These are phyloP conservation scores for Microcyclospora tardicrescens DNA, from an alignment of 2,329 filamentous ascomycete genomes.

Conservation along the genomic window DNA sequence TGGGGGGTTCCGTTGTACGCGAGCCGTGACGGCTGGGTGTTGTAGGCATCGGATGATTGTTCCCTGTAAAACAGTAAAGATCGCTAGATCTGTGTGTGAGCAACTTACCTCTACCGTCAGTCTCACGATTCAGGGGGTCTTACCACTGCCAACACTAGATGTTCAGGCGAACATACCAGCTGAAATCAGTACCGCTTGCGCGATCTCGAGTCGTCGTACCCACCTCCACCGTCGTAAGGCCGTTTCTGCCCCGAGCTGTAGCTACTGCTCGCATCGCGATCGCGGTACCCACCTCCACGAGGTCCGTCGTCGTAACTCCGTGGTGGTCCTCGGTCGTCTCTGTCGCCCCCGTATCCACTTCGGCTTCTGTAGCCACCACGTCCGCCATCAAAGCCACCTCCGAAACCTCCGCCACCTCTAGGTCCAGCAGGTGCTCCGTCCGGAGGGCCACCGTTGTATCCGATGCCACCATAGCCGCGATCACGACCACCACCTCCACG, in stretches of 20 bases:
- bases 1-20: background rate
- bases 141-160: slow-evolving; percentile 2
- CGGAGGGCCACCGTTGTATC: slow-evolving; percentile 32
- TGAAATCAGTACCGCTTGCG: slow-evolving; percentile 43
- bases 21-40: background rate
- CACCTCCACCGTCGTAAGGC: slow-evolving; percentile 53
- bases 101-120: too few relatives aligned
- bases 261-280: slow-evolving; percentile 19
- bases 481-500: slow-evolving; percentile 31
- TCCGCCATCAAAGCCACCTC: slow-evolving; percentile 27
- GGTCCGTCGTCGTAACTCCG: slow-evolving; percentile 21
- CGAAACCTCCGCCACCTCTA: slow-evolving; percentile 35
- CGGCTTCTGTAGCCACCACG: slow-evolving; percentile 23
- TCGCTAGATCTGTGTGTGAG: too few relatives aligned
- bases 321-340: slow-evolving; percentile 37
- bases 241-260: slow-evolving; percentile 43
- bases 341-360: slow-evolving; percentile 25
- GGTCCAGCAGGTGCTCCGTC: slow-evolving; percentile 38
- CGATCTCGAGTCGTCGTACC: slow-evolving; percentile 60
- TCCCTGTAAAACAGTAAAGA: background rate
- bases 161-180: background rate
- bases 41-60: background rate
- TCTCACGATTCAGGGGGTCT: slow-evolving; percentile 2
- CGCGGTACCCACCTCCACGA: slow-evolving; percentile 40
- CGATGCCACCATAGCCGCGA: slow-evolving; percentile 29